These are phyloP conservation scores for Parasitella parasitica DNA, from an alignment of 371 early-diverging fungal species.

Conservation along the genomic window DNA sequence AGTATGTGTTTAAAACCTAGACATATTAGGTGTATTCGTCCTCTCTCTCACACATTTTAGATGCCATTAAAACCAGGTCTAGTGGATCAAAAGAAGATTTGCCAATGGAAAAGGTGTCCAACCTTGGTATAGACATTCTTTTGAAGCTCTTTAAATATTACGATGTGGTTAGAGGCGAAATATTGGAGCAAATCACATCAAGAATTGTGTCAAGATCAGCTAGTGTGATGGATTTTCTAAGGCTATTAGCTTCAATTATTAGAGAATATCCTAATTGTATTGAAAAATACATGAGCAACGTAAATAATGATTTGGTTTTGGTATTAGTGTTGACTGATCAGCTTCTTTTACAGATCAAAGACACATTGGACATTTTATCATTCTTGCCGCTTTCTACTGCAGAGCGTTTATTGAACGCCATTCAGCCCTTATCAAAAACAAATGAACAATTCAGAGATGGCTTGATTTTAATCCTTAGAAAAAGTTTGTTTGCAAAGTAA, in stretches of 20 bases:
- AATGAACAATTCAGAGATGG: conserved; percentile 58
- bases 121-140: conserved; percentile 48
- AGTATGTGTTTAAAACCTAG: too few relatives aligned
- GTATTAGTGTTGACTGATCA: background rate
- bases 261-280: conserved; percentile 38
- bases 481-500: conserved; percentile 66
- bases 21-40: too few relatives aligned
- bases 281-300: conserved; percentile 30
- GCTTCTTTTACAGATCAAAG: conserved; percentile 44
- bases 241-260: conserved; percentile 47
- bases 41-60: too few relatives aligned
- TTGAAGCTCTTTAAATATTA: conserved; percentile 57
- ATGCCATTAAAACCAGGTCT: conserved; percentile 3
- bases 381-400: conserved; percentile 54
- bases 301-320: conserved; percentile 11
- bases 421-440: conserved; percentile 48
- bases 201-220: conserved; percentile 57
- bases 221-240: conserved; percentile 51
- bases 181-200: conserved; percentile 62
- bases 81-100: conserved; percentile 2
- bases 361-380: conserved; percentile 59
- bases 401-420: conserved; percentile 46
- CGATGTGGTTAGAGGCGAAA: conserved; percentile 56
- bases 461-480: conserved; percentile 58
- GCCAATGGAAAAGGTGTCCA: conserved; percentile 26